Conservation (phyloP, 2,329 filamentous ascomycete genomes). For the Thielaviopsis euricoi region DNA sequence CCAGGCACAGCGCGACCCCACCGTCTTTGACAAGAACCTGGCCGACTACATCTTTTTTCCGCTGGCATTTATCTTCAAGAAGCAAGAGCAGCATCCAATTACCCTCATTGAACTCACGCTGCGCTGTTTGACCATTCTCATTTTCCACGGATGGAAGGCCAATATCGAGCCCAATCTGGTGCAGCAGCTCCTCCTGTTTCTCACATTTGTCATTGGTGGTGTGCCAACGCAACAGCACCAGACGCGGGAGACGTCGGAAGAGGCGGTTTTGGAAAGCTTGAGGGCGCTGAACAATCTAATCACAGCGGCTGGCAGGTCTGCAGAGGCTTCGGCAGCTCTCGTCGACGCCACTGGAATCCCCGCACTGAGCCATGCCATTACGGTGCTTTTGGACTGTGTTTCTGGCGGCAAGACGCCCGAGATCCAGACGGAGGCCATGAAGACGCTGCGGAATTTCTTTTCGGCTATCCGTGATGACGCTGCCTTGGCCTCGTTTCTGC, state of each 20-base stretch:
- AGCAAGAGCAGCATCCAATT: constrained; percentile 54
- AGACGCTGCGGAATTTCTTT: constrained; percentile 46
- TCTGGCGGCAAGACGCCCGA: constrained; percentile 43
- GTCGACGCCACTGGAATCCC: constrained; percentile 49
- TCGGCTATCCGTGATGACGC: constrained; percentile 50
- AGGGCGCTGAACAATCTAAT: constrained; percentile 53
- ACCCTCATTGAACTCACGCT: constrained; percentile 60
- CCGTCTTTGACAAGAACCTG: constrained; percentile 57
- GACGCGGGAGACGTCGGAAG: constrained; percentile 42
- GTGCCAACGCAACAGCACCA: constrained; percentile 40
- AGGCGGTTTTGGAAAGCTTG: constrained; percentile 57
- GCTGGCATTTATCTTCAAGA: constrained; percentile 68
- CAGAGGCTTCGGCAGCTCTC: constrained; percentile 31
- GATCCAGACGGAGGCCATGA: constrained; percentile 56
- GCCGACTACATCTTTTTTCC: constrained; percentile 95
- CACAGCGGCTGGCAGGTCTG: constrained; percentile 34
- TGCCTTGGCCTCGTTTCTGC: constrained; percentile 72
- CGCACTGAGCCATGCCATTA: constrained; percentile 65
- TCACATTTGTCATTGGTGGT: constrained; percentile 67
- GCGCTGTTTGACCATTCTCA: constrained; percentile 55
- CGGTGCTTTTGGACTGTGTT: constrained; percentile 62
- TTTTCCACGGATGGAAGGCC: constrained; percentile 63
- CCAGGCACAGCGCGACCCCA: constrained; percentile 26
- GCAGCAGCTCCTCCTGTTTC: constrained; percentile 70
- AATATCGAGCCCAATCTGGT: constrained; percentile 55